phyloP scores from a whole-genome alignment of 2,329 filamentous ascomycete genomes.

The Fusarium tricinctum region DNA sequence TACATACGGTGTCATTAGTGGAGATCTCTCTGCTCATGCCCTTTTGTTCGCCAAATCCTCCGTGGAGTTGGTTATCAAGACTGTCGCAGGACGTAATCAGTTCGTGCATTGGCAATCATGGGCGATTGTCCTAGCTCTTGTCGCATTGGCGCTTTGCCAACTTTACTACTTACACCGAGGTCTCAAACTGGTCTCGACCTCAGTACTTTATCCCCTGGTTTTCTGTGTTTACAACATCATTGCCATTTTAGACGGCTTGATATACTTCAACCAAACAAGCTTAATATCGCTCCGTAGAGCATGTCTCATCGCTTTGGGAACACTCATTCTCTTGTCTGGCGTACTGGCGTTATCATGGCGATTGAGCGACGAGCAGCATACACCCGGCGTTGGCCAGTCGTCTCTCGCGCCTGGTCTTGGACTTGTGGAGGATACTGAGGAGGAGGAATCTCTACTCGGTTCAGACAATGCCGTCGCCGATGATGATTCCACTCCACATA shows the following conservation, averaged over 20 bases:
- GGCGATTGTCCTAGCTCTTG: slow-evolving; percentile 86
- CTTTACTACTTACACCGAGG: slow-evolving; percentile 96
- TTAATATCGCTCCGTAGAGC: slow-evolving; percentile 82
- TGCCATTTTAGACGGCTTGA: slow-evolving; percentile 94
- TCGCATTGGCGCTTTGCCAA: slow-evolving; percentile 86
- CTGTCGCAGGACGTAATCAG: slow-evolving; percentile 88
- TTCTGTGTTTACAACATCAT: slow-evolving; percentile 99
- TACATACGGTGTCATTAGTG: slow-evolving; percentile 89
- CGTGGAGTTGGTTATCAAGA: slow-evolving; percentile 91
- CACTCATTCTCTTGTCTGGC: slow-evolving; percentile 85
- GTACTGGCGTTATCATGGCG: slow-evolving; percentile 96
- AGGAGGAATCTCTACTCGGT: slow-evolving; percentile 67
- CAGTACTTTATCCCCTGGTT: slow-evolving; percentile 94
- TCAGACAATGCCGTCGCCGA: slow-evolving; percentile 61
- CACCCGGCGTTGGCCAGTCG: slow-evolving; percentile 72
- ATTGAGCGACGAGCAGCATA: slow-evolving; percentile 81
- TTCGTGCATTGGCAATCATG: slow-evolving; percentile 97
- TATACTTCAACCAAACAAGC: slow-evolving; percentile 94
- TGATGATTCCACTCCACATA: slow-evolving; percentile 56
- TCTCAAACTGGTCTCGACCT: slow-evolving; percentile 94
- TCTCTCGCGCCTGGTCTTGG: slow-evolving; percentile 86
- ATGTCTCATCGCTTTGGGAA: slow-evolving; percentile 87
- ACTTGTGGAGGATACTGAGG: slow-evolving; percentile 78
- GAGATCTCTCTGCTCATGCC: slow-evolving; percentile 93
- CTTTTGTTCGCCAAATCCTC: slow-evolving; percentile 95